Conservation (phyloP, 805 yeast species). For the Wickerhamiella occidentalis region DNA sequence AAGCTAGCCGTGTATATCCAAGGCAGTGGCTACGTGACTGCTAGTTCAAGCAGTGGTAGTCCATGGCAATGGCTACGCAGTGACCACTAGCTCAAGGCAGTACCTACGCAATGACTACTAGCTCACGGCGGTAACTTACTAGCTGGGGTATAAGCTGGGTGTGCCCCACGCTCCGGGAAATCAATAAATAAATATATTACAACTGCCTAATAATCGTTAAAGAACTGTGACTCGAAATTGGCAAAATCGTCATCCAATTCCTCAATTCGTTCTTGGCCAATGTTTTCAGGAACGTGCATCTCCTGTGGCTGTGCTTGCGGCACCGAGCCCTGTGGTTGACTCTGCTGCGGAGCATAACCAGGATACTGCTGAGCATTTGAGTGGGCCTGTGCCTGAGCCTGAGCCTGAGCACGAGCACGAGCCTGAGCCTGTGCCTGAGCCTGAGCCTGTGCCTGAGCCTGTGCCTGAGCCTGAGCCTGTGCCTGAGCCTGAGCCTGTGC, state of each 20-base stretch:
- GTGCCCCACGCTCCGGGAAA: too few relatives aligned
- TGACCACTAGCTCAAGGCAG: too few relatives aligned
- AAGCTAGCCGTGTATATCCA: too few relatives aligned
- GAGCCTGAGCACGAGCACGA: constrained; percentile 13
- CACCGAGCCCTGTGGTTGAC: background rate
- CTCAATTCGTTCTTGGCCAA: background rate
- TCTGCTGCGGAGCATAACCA: background rate
- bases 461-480: constrained; percentile 8
- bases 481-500: constrained; percentile 10
- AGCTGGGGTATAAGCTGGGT: too few relatives aligned
- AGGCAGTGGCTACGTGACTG: too few relatives aligned
- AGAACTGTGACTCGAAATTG: constrained; percentile 1
- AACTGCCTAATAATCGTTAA: background rate
- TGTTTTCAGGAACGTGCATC: background rate
- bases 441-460: constrained; percentile 10
- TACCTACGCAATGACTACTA: too few relatives aligned
- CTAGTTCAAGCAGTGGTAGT: too few relatives aligned
- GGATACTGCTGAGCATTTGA: constrained; percentile 10
- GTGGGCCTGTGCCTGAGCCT: constrained; percentile 14
- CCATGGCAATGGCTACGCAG: too few relatives aligned
- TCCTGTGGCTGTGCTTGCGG: background rate
- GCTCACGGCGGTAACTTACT: too few relatives aligned
- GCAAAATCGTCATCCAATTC: constrained; percentile 4
- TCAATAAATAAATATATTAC: too few relatives aligned
- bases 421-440: constrained; percentile 14